phyloP scores from a whole-genome alignment of 2,329 filamentous ascomycete species.

The Xylariales sp. region DNA sequence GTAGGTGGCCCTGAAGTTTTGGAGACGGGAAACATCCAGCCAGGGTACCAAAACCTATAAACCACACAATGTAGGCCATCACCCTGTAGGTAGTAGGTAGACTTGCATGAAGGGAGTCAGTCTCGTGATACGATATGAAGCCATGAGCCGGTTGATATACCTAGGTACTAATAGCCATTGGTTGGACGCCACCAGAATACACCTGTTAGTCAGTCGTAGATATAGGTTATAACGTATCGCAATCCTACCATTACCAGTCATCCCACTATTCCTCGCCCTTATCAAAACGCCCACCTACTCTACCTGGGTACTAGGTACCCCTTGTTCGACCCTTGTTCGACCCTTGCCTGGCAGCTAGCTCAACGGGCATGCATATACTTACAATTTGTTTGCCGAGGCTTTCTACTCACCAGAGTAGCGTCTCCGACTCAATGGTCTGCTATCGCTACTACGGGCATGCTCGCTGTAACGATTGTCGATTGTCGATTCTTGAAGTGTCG shows the following conservation, averaged over 20 bases:
- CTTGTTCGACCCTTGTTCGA: too few relatives aligned
- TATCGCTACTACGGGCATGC: not conserved
- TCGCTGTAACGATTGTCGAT: not conserved
- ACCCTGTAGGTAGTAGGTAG: not conserved
- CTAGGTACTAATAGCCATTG: not conserved
- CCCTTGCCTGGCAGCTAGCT: conserved; percentile 1
- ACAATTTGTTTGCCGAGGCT: too few relatives aligned
- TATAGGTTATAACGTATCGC: not conserved
- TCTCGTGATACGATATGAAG: not conserved
- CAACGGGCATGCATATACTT: conserved; percentile 11
- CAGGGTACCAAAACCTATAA: not conserved
- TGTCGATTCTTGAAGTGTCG: not conserved
- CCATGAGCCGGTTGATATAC: not conserved
- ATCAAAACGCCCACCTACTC: not conserved
- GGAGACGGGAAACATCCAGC: not conserved
- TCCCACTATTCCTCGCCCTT: not conserved
- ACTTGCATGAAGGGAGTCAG: conserved; percentile 1
- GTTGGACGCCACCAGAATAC: not conserved
- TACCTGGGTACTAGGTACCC: not conserved
- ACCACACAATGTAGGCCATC: too few relatives aligned
- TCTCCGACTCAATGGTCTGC: not conserved
- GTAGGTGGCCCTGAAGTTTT: too few relatives aligned
- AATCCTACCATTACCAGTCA: conserved; percentile 1
- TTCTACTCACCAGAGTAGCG: too few relatives aligned
- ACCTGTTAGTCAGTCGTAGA: not conserved